Percentiles rank a stretch among this genome's conserved stretches.
phyloP scores from a whole-genome alignment of 768 basidiomycete species.

The Boletellus sp. region DNA sequence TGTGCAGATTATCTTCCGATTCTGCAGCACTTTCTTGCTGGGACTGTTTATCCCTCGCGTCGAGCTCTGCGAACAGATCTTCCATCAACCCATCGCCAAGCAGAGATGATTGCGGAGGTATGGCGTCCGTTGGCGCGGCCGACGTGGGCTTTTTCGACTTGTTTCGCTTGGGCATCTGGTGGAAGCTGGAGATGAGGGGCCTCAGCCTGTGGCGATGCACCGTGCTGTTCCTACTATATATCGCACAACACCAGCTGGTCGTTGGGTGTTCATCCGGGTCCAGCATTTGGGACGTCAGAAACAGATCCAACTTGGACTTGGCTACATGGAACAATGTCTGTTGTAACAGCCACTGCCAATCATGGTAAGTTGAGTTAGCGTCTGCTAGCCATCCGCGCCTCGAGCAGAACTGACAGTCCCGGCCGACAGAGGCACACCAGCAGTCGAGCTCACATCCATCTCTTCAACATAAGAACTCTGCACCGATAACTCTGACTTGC shows the following conservation, averaged over 20 bases:
- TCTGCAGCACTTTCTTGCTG: slow-evolving; percentile 48
- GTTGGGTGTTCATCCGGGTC: too few species aligned
- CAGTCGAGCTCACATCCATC: background rate
- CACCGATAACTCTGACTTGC: slow-evolving; percentile 15
- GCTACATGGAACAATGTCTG: too few species aligned
- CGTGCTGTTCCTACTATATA: background rate
- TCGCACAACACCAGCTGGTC: too few species aligned
- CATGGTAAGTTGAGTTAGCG: background rate
- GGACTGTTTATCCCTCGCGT: slow-evolving; percentile 51
- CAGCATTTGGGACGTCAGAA: too few species aligned
- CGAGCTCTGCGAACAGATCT: slow-evolving; percentile 74
- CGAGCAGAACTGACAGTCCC: too few species aligned
- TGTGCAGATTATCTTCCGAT: slow-evolving; percentile 35
- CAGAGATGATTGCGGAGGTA: slow-evolving; percentile 29
- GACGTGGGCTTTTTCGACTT: slow-evolving; percentile 49
- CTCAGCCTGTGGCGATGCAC: slow-evolving; percentile 11
- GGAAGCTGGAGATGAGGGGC: slow-evolving; percentile 12
- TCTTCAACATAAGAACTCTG: slow-evolving; percentile 18
- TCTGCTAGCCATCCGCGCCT: background rate
- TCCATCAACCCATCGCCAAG: slow-evolving; percentile 61
- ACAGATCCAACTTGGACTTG: too few species aligned
- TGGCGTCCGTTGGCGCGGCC: slow-evolving; percentile 14
- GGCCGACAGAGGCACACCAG: background rate
- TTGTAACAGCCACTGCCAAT: slow-evolving; percentile 6
- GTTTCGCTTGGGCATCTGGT: slow-evolving; percentile 45